phyloP scores from a whole-genome alignment of 1,139 yeast genomes.

The Wickerhamomyces sp. region DNA sequence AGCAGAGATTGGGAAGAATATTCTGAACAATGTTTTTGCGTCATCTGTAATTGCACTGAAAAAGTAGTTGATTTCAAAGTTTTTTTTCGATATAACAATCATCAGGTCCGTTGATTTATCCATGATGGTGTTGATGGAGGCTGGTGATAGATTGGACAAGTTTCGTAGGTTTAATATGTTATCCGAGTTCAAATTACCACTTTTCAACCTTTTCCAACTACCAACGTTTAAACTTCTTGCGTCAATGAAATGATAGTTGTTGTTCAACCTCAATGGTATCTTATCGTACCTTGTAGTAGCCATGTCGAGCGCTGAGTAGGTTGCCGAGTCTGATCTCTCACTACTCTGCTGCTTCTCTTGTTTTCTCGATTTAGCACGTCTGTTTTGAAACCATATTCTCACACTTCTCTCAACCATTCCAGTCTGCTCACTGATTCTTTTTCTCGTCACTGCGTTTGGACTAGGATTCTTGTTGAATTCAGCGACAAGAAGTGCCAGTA shows the following conservation, averaged over 20 bases:
- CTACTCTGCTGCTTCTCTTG: constrained; percentile 39
- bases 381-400: constrained; percentile 91
- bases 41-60: constrained; percentile 61
- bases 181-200: constrained; percentile 44
- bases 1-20: constrained; percentile 52
- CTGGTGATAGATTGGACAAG: constrained; percentile 61
- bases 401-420: constrained; percentile 91
- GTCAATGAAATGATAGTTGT: constrained; percentile 63
- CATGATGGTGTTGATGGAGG: constrained; percentile 58
- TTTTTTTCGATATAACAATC: constrained; percentile 62
- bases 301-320: constrained; percentile 6
- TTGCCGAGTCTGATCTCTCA: constrained; percentile 13
- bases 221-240: constrained; percentile 67
- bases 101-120: constrained; percentile 56
- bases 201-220: constrained; percentile 70
- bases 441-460: constrained; percentile 63
- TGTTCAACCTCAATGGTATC: constrained; percentile 54
- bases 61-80: constrained; percentile 67
- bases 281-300: constrained; percentile 27
- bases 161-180: constrained; percentile 34
- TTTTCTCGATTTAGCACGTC: constrained; percentile 76
- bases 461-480: constrained; percentile 73
- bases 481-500: constrained; percentile 57
- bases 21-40: constrained; percentile 62
- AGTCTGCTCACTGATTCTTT: constrained; percentile 65